phyloP scores from a whole-genome alignment of 768 basidiomycete genomes.

The Pisolithus marmoratus region DNA sequence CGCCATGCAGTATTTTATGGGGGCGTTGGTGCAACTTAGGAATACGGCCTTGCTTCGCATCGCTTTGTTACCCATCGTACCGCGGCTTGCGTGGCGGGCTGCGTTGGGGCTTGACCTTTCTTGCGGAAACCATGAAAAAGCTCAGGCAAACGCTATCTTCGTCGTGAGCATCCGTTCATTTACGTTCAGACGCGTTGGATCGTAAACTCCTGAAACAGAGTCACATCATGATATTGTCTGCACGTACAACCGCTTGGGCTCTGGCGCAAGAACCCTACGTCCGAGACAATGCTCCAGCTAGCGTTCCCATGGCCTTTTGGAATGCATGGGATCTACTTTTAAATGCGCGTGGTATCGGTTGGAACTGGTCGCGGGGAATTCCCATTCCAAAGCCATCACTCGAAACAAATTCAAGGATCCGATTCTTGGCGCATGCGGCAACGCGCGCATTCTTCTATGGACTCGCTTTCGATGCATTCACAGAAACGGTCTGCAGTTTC shows the following conservation, averaged over 20 bases:
- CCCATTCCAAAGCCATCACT: slow-evolving; percentile 10
- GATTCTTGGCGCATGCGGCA: slow-evolving; percentile 12
- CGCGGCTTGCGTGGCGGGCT: slow-evolving; percentile 41
- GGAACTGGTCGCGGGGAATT: slow-evolving; percentile 18
- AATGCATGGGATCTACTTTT: slow-evolving; percentile 19
- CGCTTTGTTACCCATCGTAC: slow-evolving; percentile 41
- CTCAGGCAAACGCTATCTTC: slow-evolving; percentile 12
- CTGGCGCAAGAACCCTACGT: slow-evolving; percentile 11
- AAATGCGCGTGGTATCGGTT: slow-evolving; percentile 20
- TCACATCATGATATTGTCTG: slow-evolving; percentile 10
- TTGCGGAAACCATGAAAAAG: slow-evolving; percentile 9
- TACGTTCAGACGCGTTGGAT: not conserved
- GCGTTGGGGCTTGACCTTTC: slow-evolving; percentile 20
- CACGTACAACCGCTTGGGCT: slow-evolving; percentile 17
- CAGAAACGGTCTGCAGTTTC: slow-evolving; percentile 19
- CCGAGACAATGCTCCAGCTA: slow-evolving; percentile 5
- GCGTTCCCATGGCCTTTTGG: slow-evolving; percentile 14
- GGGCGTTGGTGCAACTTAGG: slow-evolving; percentile 47
- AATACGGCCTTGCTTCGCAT: slow-evolving; percentile 38
- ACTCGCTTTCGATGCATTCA: slow-evolving; percentile 3
- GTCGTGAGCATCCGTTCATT: slow-evolving; percentile 11
- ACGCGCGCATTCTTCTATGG: not conserved
- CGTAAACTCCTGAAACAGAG: slow-evolving; percentile 5
- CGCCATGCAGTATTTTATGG: slow-evolving; percentile 44
- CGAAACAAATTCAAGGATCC: slow-evolving; percentile 10